A percentile compares a stretch with the other conserved stretches of the same genome.
Conservation (phyloP, 306 rosid species). For the Vigna reflexopilosa region DNA sequence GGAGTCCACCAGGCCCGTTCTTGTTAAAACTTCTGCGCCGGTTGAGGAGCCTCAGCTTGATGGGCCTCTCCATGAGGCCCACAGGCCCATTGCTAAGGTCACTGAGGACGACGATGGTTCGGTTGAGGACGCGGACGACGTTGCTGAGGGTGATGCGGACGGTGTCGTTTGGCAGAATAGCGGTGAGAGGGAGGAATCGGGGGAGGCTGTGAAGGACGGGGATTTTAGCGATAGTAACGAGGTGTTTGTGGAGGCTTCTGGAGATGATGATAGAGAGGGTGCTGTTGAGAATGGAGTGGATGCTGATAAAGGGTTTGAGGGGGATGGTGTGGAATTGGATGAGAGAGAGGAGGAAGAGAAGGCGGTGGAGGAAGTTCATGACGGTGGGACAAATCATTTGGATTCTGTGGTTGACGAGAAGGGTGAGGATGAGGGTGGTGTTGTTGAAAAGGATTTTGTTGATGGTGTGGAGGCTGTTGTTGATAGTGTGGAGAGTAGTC, state of each 20-base stretch:
- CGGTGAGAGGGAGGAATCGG: neutral
- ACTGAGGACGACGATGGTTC: conserved; percentile 54
- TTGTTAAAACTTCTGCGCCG: conserved; percentile 31
- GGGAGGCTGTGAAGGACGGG: conserved; percentile 45
- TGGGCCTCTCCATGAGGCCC: neutral
- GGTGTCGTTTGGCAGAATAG: conserved; percentile 28
- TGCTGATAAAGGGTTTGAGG: conserved; percentile 39
- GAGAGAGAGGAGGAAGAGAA: neutral
- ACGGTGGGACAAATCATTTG: conserved; percentile 31
- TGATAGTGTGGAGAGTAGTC: conserved; percentile 43
- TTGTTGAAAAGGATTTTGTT: conserved; percentile 45
- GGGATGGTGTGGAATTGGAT: neutral
- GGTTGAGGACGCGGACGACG: neutral
- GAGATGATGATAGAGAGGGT: conserved; percentile 24
- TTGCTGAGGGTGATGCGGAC: neutral
- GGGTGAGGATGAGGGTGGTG: conserved; percentile 7
- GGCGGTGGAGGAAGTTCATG: conserved; percentile 4
- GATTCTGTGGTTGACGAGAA: conserved; percentile 39
- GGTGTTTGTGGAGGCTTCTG: conserved; percentile 45
- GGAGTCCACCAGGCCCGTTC: conserved; percentile 47
- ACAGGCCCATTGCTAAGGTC: conserved; percentile 43
- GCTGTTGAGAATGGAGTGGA: conserved; percentile 18
- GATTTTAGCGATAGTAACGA: conserved; percentile 47
- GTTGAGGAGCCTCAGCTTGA: neutral
- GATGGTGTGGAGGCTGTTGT: conserved; percentile 45